Percentiles rank a stretch among this genome's conserved stretches.
Evolutionary conservation across 2,329 filamentous ascomycete genomes (phyloP).

Genomic region (Hysterium pulicare): DNA sequence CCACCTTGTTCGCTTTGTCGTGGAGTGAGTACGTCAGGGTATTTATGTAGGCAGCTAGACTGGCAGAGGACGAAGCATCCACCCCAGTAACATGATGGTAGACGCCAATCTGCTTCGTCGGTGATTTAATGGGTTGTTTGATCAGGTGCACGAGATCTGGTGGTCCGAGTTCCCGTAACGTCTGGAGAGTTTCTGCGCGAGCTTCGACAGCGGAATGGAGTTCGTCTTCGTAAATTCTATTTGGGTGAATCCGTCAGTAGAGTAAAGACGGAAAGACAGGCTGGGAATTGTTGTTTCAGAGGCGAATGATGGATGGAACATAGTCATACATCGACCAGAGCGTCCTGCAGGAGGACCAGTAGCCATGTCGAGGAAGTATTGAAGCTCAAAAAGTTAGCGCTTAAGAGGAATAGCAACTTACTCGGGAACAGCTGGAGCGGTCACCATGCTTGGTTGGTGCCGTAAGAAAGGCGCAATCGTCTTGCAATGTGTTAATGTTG

Average conservation of each 20-base stretch:
- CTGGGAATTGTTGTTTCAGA: not conserved
- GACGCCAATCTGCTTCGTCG: conserved; percentile 67
- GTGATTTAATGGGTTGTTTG: conserved; percentile 65
- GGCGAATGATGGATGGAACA: no score
- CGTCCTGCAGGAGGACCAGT: no score
- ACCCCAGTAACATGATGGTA: conserved; percentile 98
- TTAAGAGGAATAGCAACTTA: conserved; percentile 27
- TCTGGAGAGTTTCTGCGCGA: conserved; percentile 81
- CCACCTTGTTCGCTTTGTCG: conserved; percentile 82
- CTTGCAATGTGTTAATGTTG: conserved; percentile 4
- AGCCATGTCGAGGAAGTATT: no score
- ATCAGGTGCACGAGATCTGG: conserved; percentile 94
- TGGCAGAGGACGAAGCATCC: conserved; percentile 95
- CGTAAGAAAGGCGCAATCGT: conserved; percentile 14
- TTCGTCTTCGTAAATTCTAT: conserved; percentile 88
- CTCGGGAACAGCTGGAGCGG: conserved; percentile 42
- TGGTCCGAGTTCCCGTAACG: conserved; percentile 87
- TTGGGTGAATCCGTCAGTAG: conserved; percentile 3
- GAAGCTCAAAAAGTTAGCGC: no score
- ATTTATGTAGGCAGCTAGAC: conserved; percentile 96
- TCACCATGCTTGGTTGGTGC: conserved; percentile 39
- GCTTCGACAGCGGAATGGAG: conserved; percentile 88
- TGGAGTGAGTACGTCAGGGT: conserved; percentile 88
- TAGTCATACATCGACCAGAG: no score
- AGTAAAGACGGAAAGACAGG: not conserved